Evolutionary conservation across 139 green algal genomes (phyloP).

Genomic region (Coelastrella sp.): DNA sequence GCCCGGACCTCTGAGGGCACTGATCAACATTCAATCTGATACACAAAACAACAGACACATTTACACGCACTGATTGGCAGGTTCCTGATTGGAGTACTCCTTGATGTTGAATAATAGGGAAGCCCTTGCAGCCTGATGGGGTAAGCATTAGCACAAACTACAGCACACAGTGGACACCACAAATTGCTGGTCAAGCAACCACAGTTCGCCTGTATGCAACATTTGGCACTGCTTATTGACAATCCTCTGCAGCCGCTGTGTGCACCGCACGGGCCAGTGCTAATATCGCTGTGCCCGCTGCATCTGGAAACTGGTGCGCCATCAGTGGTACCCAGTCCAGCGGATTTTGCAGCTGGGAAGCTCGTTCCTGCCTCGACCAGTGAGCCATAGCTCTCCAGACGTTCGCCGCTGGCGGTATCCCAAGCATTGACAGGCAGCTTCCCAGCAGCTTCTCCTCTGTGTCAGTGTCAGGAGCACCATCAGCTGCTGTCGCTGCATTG

Average conservation of each 20-base stretch:
- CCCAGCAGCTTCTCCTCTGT: conserved; percentile 7
- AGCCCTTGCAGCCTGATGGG: no score
- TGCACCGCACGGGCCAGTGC: background rate
- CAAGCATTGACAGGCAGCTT: conserved; percentile 11
- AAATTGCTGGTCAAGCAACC: no score
- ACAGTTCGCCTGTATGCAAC: no score
- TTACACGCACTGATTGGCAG: no score
- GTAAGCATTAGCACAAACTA: no score
- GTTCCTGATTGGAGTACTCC: no score
- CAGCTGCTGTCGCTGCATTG: conserved; percentile 8
- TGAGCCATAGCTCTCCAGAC: background rate
- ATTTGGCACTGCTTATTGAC: no score
- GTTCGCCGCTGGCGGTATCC: background rate
- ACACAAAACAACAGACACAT: no score
- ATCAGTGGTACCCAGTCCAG: background rate
- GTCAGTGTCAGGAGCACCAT: background rate
- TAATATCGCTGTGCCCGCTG: background rate
- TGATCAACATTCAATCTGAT: no score
- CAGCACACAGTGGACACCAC: no score
- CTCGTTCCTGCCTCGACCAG: background rate
- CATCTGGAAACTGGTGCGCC: background rate
- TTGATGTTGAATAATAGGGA: no score
- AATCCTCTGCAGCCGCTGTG: background rate
- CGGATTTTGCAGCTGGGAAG: conserved; percentile 3
- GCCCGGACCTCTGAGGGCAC: no score